Conservation (phyloP, 2,329 filamentous ascomycete genomes). For the Trichoderma oligosporum region DNA sequence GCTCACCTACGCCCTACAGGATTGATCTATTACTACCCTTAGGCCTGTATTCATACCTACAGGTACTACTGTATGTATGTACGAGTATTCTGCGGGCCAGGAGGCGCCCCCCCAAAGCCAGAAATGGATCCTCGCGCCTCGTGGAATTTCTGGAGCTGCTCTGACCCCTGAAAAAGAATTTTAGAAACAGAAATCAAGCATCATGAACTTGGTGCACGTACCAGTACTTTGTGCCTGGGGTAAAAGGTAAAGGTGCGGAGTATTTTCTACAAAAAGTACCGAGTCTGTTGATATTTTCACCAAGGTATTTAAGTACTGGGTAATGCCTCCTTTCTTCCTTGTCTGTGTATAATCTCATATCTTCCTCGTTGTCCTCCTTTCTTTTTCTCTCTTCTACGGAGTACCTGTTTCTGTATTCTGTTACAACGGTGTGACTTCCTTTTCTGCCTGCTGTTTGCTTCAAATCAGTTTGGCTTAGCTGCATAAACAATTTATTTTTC, state of each 20-base stretch:
- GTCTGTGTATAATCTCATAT: neutral
- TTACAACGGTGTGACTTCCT: neutral
- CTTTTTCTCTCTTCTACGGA: neutral
- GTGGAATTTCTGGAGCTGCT: conserved; percentile 14
- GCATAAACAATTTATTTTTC: no score
- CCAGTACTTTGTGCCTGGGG: no score
- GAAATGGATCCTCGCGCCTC: conserved; percentile 5
- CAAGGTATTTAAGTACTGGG: no score
- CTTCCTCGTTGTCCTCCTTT: neutral
- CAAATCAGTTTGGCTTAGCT: neutral
- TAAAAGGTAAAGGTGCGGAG: no score
- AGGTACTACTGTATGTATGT: no score
- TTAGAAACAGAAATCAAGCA: conserved; percentile 8
- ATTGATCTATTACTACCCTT: no score
- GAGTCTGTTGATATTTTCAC: no score
- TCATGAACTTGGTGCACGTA: neutral
- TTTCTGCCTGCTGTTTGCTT: neutral
- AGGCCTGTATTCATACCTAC: no score
- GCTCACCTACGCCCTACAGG: no score
- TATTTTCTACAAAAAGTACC: no score
- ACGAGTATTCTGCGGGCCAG: neutral
- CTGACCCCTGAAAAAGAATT: no score
- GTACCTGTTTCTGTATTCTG: neutral
- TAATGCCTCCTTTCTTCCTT: neutral
- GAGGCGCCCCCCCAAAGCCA: neutral